These are phyloP conservation scores for Cyathus striatus DNA, from an alignment of 768 basidiomycete genomes.

Conservation along the genomic window DNA sequence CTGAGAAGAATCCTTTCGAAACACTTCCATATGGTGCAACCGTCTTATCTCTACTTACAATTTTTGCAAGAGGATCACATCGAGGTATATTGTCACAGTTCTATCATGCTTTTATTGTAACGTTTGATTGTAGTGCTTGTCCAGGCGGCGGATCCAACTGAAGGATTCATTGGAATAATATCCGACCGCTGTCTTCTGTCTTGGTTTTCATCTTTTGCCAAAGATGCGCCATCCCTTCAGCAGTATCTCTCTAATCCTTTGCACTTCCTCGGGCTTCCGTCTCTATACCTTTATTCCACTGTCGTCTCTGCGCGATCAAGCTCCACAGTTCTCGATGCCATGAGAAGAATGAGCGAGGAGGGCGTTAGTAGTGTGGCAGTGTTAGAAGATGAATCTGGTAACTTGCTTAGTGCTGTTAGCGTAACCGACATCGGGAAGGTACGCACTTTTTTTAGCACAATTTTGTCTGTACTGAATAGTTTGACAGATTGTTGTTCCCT, in stretches of 20 bases:
- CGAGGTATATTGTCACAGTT: constrained; percentile 40
- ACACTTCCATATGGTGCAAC: constrained; percentile 58
- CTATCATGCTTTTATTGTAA: neutral
- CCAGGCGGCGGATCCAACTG: constrained; percentile 35
- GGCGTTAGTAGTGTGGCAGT: constrained; percentile 84
- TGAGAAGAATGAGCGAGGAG: constrained; percentile 82
- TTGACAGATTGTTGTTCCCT: constrained; percentile 72
- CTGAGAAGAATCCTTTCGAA: constrained; percentile 79
- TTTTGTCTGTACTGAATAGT: neutral
- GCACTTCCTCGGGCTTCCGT: constrained; percentile 53
- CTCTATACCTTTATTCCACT: constrained; percentile 53
- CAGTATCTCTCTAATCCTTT: constrained; percentile 51
- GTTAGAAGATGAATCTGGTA: constrained; percentile 58
- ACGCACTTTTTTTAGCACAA: constrained; percentile 2
- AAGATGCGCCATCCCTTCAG: constrained; percentile 38
- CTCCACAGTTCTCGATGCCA: constrained; percentile 69
- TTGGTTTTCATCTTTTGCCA: constrained; percentile 59
- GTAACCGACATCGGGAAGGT: constrained; percentile 83
- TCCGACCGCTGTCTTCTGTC: constrained; percentile 69
- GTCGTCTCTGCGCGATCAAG: constrained; percentile 61
- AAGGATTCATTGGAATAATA: constrained; percentile 61
- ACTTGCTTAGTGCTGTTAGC: constrained; percentile 69
- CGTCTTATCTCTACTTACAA: constrained; percentile 52
- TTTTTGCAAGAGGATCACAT: constrained; percentile 71
- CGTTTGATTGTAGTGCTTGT: constrained; percentile 45